phyloP scores from a whole-genome alignment of 139 green algal species.

The Volvox africanus region DNA sequence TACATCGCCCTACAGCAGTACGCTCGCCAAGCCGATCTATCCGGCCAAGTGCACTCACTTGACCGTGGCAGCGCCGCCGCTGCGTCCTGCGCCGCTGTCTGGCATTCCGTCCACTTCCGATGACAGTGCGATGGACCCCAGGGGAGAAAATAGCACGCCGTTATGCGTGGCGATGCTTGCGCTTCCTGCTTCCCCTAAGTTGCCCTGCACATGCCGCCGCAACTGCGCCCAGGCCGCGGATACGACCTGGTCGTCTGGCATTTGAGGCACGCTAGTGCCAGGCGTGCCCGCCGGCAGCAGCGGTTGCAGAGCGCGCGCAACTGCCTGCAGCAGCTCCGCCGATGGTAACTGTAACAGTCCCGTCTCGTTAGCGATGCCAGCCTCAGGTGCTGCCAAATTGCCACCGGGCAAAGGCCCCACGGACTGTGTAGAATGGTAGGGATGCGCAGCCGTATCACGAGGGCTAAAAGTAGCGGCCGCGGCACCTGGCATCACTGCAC shows the following conservation, averaged over 20 bases:
- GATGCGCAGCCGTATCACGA: neutral
- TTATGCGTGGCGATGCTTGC: neutral
- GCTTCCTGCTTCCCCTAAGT: neutral
- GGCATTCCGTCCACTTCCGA: neutral
- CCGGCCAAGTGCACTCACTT: neutral
- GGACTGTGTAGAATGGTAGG: conserved; percentile 33
- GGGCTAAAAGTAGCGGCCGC: neutral
- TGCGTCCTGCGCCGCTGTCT: neutral
- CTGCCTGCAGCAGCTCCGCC: neutral
- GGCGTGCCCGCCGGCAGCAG: neutral
- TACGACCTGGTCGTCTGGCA: neutral
- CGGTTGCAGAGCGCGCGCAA: conserved; percentile 28
- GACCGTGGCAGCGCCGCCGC: neutral
- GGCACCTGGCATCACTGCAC: neutral
- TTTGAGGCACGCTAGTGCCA: neutral
- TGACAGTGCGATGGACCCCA: neutral
- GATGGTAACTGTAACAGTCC: neutral
- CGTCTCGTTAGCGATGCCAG: neutral
- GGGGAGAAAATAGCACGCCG: neutral
- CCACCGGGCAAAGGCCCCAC: neutral
- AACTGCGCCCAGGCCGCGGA: conserved; percentile 32
- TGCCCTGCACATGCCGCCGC: neutral
- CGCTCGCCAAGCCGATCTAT: too few relatives aligned
- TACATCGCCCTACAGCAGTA: too few relatives aligned
- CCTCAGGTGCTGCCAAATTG: neutral